These are phyloP conservation scores for Pseudogymnoascus sp. DNA, from an alignment of 2,329 filamentous ascomycete genomes.

Conservation along the genomic window DNA sequence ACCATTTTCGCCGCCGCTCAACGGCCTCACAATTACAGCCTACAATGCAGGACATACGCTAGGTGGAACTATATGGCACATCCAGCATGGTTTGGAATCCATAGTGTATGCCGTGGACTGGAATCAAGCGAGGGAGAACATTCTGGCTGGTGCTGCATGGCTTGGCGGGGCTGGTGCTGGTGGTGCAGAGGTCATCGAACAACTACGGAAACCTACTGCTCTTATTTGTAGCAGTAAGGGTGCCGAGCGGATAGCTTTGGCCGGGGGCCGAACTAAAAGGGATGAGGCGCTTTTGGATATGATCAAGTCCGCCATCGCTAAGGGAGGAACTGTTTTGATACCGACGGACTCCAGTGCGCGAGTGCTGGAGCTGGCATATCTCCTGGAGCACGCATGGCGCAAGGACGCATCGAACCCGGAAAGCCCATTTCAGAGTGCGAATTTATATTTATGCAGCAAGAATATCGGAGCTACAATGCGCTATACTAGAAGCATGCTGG, in stretches of 20 bases:
- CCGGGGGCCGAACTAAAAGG: constrained; percentile 68
- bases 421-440: constrained; percentile 45
- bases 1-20: constrained; percentile 79
- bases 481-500: constrained; percentile 89
- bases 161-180: constrained; percentile 73
- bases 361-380: constrained; percentile 82
- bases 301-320: constrained; percentile 68
- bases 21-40: constrained; percentile 88
- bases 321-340: constrained; percentile 85
- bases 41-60: constrained; percentile 95
- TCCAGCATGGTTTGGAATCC: constrained; percentile 92
- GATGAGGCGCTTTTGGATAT: constrained; percentile 81
- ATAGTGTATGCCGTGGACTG: constrained; percentile 97
- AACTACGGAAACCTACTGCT: constrained; percentile 85
- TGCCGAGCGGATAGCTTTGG: constrained; percentile 60
- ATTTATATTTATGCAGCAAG: constrained; percentile 75
- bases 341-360: constrained; percentile 94
- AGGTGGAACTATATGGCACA: constrained; percentile 97
- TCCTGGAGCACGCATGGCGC: constrained; percentile 88
- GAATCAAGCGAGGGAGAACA: constrained; percentile 96
- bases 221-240: constrained; percentile 86
- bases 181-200: constrained; percentile 86
- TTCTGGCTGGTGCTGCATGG: constrained; percentile 89
- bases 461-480: constrained; percentile 84
- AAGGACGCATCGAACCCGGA: constrained; percentile 49